Conservation (phyloP, 352 stramenopile species). For the Plasmopara halstedii region DNA sequence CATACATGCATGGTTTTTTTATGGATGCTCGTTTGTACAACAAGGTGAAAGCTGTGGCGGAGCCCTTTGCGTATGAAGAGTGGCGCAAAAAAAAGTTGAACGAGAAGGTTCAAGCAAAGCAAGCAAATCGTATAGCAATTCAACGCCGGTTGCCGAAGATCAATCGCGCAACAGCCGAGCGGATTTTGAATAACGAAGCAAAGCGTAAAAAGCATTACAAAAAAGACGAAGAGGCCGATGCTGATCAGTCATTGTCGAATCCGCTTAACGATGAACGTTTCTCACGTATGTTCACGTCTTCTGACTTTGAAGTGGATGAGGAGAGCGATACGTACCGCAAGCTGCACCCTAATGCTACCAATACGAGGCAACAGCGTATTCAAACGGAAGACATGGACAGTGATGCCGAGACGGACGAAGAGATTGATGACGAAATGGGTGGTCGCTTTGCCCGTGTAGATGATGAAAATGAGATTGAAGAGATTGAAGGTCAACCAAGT, state of each 20-base stretch:
- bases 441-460: conserved; percentile 66
- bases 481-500: conserved; percentile 49
- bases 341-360: conserved; percentile 90
- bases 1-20: conserved; percentile 99
- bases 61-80: conserved; percentile 97
- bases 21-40: conserved; percentile 98
- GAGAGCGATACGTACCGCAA: conserved; percentile 94
- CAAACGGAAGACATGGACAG: conserved; percentile 90
- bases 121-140: conserved; percentile 86
- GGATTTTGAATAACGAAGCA: conserved; percentile 60
- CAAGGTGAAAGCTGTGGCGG: conserved; percentile 93
- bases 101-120: conserved; percentile 88
- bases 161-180: conserved; percentile 84
- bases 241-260: conserved; percentile 45
- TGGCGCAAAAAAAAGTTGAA: conserved; percentile 96
- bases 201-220: conserved; percentile 59
- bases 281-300: conserved; percentile 94
- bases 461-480: conserved; percentile 55
- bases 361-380: conserved; percentile 60
- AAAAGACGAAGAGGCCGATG: conserved; percentile 17
- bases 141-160: conserved; percentile 84
- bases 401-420: conserved; percentile 65
- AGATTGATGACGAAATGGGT: conserved; percentile 43
- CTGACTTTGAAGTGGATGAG: conserved; percentile 97
- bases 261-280: conserved; percentile 96